A percentile compares a stretch with the other conserved stretches of the same genome.
Evolutionary conservation across 2,329 filamentous ascomycete genomes (phyloP).

Genomic region (Gremmenia infestans): DNA sequence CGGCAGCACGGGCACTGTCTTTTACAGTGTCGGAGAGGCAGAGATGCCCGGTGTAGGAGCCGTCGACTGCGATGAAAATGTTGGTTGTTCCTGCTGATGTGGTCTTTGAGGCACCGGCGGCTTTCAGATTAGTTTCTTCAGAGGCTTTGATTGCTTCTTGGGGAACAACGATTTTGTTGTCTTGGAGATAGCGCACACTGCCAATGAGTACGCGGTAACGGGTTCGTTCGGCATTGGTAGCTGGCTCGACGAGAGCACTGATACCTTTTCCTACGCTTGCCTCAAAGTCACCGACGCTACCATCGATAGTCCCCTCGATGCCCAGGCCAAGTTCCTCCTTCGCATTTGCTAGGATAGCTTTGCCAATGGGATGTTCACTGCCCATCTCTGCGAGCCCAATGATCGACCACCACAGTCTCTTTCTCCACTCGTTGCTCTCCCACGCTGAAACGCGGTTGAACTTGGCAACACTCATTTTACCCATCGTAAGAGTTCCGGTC

Average conservation of each 20-base stretch:
- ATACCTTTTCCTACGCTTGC: constrained; percentile 82
- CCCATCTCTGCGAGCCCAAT: constrained; percentile 93
- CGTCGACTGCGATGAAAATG: constrained; percentile 87
- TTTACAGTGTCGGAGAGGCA: constrained; percentile 90
- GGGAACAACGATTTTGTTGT: constrained; percentile 64
- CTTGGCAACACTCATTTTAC: constrained; percentile 88
- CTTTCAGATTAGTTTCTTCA: constrained; percentile 49
- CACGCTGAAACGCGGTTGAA: constrained; percentile 63
- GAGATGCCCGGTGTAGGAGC: constrained; percentile 73
- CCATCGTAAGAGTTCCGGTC: constrained; percentile 89
- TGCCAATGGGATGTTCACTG: constrained; percentile 94
- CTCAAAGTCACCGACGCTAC: constrained; percentile 79
- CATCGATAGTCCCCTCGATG: constrained; percentile 70
- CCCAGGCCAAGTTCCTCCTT: constrained; percentile 70
- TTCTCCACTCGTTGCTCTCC: constrained; percentile 62
- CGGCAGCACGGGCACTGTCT: constrained; percentile 72
- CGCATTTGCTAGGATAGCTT: constrained; percentile 72
- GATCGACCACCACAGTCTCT: constrained; percentile 88
- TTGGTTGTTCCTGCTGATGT: constrained; percentile 69
- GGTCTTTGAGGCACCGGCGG: constrained; percentile 32
- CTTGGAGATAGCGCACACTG: constrained; percentile 71
- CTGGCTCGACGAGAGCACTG: constrained; percentile 74
- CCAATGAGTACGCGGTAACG: constrained; percentile 80
- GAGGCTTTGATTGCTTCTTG: constrained; percentile 58
- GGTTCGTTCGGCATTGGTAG: constrained; percentile 58